Evolutionary conservation across 2,329 filamentous ascomycete species (phyloP).

Genomic region (Beauveria pseudobassiana): DNA sequence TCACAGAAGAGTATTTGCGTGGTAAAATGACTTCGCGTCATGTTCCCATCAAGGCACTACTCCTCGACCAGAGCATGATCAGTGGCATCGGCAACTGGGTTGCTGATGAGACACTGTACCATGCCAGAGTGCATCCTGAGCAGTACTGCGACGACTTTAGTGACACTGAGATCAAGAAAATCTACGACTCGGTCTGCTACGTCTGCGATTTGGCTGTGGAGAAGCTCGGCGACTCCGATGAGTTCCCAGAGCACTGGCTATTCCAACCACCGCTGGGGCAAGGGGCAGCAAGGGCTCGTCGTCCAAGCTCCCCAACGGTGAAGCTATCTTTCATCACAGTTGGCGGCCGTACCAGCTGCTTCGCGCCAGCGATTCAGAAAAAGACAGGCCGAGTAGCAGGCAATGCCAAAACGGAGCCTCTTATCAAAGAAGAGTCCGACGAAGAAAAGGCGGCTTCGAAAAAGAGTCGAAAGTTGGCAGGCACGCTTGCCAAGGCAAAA

Average conservation of each 20-base stretch:
- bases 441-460: constrained; percentile 18
- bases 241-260: constrained; percentile 82
- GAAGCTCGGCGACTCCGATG: constrained; percentile 68
- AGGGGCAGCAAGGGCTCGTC: constrained; percentile 68
- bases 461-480: constrained; percentile 17
- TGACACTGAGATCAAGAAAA: constrained; percentile 59
- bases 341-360: constrained; percentile 83
- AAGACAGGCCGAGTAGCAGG: constrained; percentile 48
- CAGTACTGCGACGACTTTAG: constrained; percentile 81
- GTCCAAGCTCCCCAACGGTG: constrained; percentile 68
- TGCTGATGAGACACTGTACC: constrained; percentile 86
- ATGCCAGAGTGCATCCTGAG: constrained; percentile 83
- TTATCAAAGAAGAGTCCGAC: constrained; percentile 23
- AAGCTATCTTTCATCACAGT: constrained; percentile 83
- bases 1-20: constrained; percentile 71
- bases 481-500: constrained; percentile 20
- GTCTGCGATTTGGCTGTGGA: constrained; percentile 77
- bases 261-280: constrained; percentile 84
- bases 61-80: constrained; percentile 82
- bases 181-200: constrained; percentile 67
- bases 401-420: constrained; percentile 35
- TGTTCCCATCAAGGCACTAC: constrained; percentile 80
- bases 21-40: constrained; percentile 65
- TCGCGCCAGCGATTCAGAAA: constrained; percentile 79
- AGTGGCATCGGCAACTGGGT: constrained; percentile 98